Evolutionary conservation across 2,329 filamentous ascomycete species (phyloP).

Genomic region (Penicillium paneum): DNA sequence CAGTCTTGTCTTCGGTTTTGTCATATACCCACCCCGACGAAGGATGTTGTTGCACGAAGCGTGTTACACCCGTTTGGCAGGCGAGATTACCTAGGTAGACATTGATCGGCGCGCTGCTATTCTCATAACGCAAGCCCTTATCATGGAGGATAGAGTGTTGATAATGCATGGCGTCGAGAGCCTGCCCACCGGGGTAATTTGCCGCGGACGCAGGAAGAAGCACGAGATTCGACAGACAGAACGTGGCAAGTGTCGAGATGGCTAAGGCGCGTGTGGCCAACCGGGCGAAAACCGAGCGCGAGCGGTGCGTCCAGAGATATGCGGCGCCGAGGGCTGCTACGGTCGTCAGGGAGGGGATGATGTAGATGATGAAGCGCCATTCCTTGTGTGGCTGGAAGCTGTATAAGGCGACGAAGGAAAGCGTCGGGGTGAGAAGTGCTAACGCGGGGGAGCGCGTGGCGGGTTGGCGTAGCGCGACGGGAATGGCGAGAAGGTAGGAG

Average conservation of each 20-base stretch:
- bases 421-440: slow-evolving; percentile 59
- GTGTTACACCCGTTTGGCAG: slow-evolving; percentile 62
- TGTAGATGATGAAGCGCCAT: slow-evolving; percentile 90
- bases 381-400: slow-evolving; percentile 93
- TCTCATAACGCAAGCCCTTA: not conserved
- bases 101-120: not conserved
- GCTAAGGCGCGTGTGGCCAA: slow-evolving; percentile 56
- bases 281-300: slow-evolving; percentile 58
- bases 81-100: slow-evolving; percentile 61
- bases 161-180: slow-evolving; percentile 52
- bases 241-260: slow-evolving; percentile 58
- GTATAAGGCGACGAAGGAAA: slow-evolving; percentile 75
- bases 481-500: slow-evolving; percentile 52
- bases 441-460: slow-evolving; percentile 52
- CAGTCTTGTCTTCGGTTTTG: slow-evolving; percentile 54
- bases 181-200: slow-evolving; percentile 90
- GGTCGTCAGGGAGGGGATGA: slow-evolving; percentile 74
- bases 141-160: slow-evolving; percentile 15
- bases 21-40: slow-evolving; percentile 54
- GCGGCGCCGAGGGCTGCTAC: slow-evolving; percentile 70
- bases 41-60: slow-evolving; percentile 51
- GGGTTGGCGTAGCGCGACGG: slow-evolving; percentile 50
- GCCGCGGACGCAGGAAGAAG: slow-evolving; percentile 78
- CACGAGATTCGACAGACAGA: slow-evolving; percentile 62
- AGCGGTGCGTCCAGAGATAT: slow-evolving; percentile 64